Base-by-base conservation (phyloP, 352 stramenopile species). In the Pythium monospermum region DNA sequence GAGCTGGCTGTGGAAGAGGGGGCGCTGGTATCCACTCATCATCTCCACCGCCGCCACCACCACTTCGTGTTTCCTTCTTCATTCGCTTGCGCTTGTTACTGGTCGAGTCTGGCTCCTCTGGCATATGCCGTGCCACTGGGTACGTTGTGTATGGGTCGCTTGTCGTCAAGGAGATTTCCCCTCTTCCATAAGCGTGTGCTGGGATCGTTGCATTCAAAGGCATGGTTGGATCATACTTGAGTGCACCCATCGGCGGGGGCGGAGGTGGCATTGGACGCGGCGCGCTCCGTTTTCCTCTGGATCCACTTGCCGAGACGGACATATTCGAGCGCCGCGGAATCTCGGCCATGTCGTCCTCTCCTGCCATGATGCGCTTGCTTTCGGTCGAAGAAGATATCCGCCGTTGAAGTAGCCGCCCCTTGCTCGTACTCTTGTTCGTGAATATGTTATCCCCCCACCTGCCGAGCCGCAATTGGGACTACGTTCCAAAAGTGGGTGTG, bases 51-150 rank as follows among this genome's bases (percentile, higher is more conserved):
- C n/a, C n/a, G n/a, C n/a, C n/a, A n/a, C n/a, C n/a, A n/a, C n/a
- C n/a, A n/a, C n/a, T n/a, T n/a, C n/a, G n/a, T n/a, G n/a, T n/a
- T n/a, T 55, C 61, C 44, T 63, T 68, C 63, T 83, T 87, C 25
- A 68, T 70, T 48, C 73, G 63, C 60, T 84, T 87, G 59, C 53
- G 64, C 47, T 84, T 78, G 44, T 40, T 50, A 21, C 54, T 64
- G 10, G 38, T 16, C 19, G 38, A 8, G 7, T 35, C 30, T 13
- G 8, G 7, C 7, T 13, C n/a, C n/a, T n/a, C n/a, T n/a, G 7
- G 30, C 7, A 35, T 35, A 35, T 35, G 30, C 30, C 30, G 30
- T 35, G 30, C n/a, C n/a, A n/a, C n/a, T n/a, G n/a, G n/a, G 28
- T 49, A 49, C 5, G 30, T n/a, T 22, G 49, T 30, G 30, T 57